These are phyloP conservation scores for Eleusine coracana DNA, from an alignment of 176 grass and related monocot genomes.

Conservation along the genomic window DNA sequence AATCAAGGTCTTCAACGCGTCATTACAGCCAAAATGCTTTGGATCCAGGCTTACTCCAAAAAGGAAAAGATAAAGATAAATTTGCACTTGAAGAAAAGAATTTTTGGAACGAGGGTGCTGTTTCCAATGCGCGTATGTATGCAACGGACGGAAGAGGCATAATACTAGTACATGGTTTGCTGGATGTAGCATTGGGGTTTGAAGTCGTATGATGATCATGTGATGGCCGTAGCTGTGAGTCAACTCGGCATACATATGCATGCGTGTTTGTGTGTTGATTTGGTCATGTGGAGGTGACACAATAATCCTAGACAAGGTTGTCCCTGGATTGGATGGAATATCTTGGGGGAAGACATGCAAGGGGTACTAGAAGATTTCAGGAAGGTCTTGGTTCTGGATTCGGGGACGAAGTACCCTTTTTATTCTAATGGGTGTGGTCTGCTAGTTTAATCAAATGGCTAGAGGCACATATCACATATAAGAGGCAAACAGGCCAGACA, in stretches of 20 bases:
- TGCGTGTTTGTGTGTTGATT: constrained; percentile 50
- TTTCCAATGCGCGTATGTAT: constrained; percentile 52
- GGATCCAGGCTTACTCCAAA: not conserved
- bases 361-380: constrained; percentile 53
- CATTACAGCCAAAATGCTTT: not conserved
- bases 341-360: constrained; percentile 70
- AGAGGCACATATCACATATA: not conserved
- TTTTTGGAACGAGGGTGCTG: constrained; percentile 39
- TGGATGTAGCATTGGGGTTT: constrained; percentile 61
- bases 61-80: not conserved
- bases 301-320: constrained; percentile 66
- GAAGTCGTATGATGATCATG: constrained; percentile 49
- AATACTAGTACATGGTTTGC: not conserved
- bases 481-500: too few species aligned
- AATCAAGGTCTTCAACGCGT: not conserved
- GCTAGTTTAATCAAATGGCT: constrained; percentile 40
- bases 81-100: not conserved
- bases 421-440: constrained; percentile 44
- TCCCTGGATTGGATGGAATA: constrained; percentile 81
- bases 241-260: constrained; percentile 47
- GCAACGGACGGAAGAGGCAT: constrained; percentile 12
- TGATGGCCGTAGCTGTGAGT: constrained; percentile 40
- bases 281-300: constrained; percentile 68
- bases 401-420: constrained; percentile 11
- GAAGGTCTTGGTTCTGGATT: constrained; percentile 31